Evolutionary conservation across 768 basidiomycete genomes (phyloP), one percentile per base, ranked within the genome.

Genomic region (Tubosaeta sp.): DNA sequence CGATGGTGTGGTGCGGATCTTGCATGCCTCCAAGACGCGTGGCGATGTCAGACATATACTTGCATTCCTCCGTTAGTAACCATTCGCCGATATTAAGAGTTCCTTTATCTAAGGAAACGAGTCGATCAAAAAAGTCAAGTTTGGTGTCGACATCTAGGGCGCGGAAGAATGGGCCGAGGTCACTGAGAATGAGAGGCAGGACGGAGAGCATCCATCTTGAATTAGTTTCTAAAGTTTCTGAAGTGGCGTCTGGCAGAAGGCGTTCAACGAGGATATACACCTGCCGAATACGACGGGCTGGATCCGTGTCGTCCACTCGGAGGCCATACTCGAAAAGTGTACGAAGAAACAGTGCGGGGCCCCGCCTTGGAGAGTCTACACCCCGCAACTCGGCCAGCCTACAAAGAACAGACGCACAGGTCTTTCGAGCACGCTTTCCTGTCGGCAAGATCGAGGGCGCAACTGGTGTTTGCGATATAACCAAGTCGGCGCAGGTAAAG

Each of bases 31-130:
- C 63, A 40, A 82, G 62, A 2, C 57, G 54, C 44, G 71, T 69
- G 19, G 82, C 66, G 19, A 67, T 61, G 12, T 63, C 64, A 7
- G 67, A 66, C 40, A 86, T 67, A n/a, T 73, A 67, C 61, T 79
- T 81, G 51, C 86, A 58, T 53, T 87, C 84, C 55, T 85, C 80
- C n/a, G 68, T 59, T 9, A 91, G 58, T 22, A 90, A 59, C 86
- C 87, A 91, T 52, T 86, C 83, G 38, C 58, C 62, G 9, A 66
- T 13, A 14, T 56, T 48, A 11, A 67, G 56, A 1, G 46, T 54
- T 21, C 55, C 63, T 2, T 59, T 64, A 55, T 91, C 89, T 13
- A 90, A 65, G 16, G 64, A 70, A 19, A 78, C 70, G 3, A 90
- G 72, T 6, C 81, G 75, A 42, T 75, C 68, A 24, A 89, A 61